These are phyloP conservation scores for Leishmania lainsoni DNA, from an alignment of 208 protist species.

Conservation along the genomic window DNA sequence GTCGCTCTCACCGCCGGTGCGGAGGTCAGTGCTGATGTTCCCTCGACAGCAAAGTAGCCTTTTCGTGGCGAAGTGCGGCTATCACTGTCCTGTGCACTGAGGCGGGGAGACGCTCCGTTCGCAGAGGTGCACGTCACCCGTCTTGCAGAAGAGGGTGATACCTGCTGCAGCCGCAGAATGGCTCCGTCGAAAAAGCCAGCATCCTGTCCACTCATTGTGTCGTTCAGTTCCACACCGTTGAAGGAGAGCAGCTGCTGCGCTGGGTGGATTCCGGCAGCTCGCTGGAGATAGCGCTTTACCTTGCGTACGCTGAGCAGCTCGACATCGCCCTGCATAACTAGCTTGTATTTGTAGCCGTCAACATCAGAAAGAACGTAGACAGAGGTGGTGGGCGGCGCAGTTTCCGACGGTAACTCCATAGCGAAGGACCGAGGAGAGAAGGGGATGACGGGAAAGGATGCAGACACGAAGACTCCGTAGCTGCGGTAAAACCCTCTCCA, in stretches of 20 bases:
- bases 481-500: no score
- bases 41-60: no score
- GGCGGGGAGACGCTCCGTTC: neutral
- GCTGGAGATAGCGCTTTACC: constrained; percentile 78
- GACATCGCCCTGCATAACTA: constrained; percentile 78
- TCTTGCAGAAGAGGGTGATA: neutral
- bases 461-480: constrained; percentile 2
- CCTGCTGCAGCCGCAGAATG: constrained; percentile 50
- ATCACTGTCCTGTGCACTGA: neutral
- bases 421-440: neutral
- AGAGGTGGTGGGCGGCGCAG: constrained; percentile 6
- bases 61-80: neutral
- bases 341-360: constrained; percentile 83
- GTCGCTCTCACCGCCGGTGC: neutral
- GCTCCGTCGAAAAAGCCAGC: constrained; percentile 67
- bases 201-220: constrained; percentile 42
- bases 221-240: constrained; percentile 35
- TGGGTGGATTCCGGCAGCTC: constrained; percentile 44
- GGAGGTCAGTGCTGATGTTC: neutral
- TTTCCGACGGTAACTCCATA: neutral
- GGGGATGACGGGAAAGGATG: neutral
- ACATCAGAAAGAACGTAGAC: constrained; percentile 74
- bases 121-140: neutral
- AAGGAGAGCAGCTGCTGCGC: constrained; percentile 62
- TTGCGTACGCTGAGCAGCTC: constrained; percentile 42